Conservation (phyloP, 306 rosid genomes). For the Prunus davidiana region DNA sequence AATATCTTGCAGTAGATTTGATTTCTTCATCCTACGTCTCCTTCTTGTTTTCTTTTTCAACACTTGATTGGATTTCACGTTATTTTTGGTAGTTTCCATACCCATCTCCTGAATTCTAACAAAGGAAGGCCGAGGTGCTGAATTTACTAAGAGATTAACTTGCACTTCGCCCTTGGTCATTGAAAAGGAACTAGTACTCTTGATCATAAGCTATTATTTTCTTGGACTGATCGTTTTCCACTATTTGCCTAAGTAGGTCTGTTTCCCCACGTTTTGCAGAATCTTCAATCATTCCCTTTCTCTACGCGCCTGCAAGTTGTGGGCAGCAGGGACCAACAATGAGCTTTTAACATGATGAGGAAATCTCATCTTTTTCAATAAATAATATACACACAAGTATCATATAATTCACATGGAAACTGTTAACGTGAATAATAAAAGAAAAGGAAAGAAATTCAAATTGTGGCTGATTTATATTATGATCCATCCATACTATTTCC, state of each 20-base stretch:
- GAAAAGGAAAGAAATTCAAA: background rate
- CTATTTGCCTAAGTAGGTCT: background rate
- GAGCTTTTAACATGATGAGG: background rate
- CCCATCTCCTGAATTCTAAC: conserved; percentile 16
- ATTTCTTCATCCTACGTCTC: conserved; percentile 24
- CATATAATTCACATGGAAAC: background rate
- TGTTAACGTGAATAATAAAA: background rate
- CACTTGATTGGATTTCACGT: conserved; percentile 5
- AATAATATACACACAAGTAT: background rate
- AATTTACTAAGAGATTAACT: conserved; percentile 9
- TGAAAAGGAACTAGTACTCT: conserved; percentile 20
- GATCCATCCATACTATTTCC: background rate
- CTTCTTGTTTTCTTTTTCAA: conserved; percentile 19
- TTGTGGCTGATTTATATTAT: background rate
- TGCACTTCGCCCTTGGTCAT: conserved; percentile 24
- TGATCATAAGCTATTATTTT: conserved; percentile 8
- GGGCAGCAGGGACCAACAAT: conserved; percentile 6
- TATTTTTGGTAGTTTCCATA: conserved; percentile 8
- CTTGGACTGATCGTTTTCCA: conserved; percentile 9
- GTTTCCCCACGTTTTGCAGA: conserved; percentile 7
- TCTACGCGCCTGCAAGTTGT: conserved; percentile 20
- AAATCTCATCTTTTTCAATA: background rate
- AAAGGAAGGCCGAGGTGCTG: conserved; percentile 16
- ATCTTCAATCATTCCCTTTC: conserved; percentile 24
- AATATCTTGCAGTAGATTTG: conserved; percentile 5